These are phyloP conservation scores for Penicillium paxilli DNA, from an alignment of 495 filamentous ascomycete genomes.

Conservation along the genomic window DNA sequence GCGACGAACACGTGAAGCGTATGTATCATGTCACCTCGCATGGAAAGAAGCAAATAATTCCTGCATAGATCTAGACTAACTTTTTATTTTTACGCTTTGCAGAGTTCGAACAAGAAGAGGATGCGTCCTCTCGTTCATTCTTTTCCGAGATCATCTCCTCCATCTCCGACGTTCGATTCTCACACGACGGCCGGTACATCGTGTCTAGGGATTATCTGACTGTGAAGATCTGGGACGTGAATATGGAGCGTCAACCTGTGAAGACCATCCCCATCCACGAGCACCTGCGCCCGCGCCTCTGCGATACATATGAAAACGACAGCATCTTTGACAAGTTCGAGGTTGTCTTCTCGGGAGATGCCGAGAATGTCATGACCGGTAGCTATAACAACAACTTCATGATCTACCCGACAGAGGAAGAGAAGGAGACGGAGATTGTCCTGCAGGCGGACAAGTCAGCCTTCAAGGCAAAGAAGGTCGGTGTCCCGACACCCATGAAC, in stretches of 20 bases:
- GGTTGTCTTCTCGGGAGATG: slow-evolving; percentile 97
- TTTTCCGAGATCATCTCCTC: slow-evolving; percentile 99
- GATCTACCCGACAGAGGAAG: slow-evolving; percentile 96
- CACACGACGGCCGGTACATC: slow-evolving; percentile 93
- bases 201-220: slow-evolving; percentile 97
- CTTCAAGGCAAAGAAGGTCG: slow-evolving; percentile 99
- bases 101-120: slow-evolving; percentile 99
- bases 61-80: background rate
- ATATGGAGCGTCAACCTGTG: slow-evolving; percentile 94
- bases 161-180: slow-evolving; percentile 97
- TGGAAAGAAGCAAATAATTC: background rate
- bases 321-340: slow-evolving; percentile 99
- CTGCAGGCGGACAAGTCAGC: slow-evolving; percentile 97
- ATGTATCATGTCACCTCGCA: slow-evolving; percentile 36
- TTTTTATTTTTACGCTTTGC: background rate
- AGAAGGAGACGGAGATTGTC: slow-evolving; percentile 95
- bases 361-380: slow-evolving; percentile 98
- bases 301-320: slow-evolving; percentile 98
- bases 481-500: slow-evolving; percentile 96
- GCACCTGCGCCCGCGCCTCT: slow-evolving; percentile 89
- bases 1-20: slow-evolving; percentile 95
- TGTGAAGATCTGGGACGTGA: slow-evolving; percentile 99
- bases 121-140: slow-evolving; percentile 97
- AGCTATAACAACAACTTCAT: slow-evolving; percentile 99
- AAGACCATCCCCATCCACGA: slow-evolving; percentile 99